These are phyloP conservation scores for Lenzites betulinus DNA, from an alignment of 768 basidiomycete species.

Conservation along the genomic window DNA sequence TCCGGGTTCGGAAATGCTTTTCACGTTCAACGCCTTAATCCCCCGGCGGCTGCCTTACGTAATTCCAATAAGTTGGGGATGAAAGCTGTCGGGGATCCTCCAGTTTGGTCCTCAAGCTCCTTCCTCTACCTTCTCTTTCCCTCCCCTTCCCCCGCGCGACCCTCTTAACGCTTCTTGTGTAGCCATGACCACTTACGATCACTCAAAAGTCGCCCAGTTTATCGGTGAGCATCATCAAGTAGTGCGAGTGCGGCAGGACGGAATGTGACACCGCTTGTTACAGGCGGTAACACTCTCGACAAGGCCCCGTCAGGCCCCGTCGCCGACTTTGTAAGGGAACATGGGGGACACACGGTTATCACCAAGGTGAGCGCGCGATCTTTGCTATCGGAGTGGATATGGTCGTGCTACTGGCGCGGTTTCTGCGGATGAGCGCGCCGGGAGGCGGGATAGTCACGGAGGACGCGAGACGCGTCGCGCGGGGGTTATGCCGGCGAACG, in stretches of 20 bases:
- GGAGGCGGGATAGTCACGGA: background rate
- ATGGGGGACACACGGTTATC: slow-evolving; percentile 98
- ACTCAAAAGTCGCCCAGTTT: slow-evolving; percentile 63
- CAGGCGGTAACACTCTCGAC: slow-evolving; percentile 93
- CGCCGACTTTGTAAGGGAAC: slow-evolving; percentile 84
- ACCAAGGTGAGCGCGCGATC: slow-evolving; percentile 70
- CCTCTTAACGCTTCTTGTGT: background rate
- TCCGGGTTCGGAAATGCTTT: slow-evolving; percentile 2
- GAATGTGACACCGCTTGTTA: slow-evolving; percentile 21
- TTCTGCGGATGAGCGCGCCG: background rate
- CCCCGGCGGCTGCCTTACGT: slow-evolving; percentile 18
- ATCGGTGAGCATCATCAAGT: slow-evolving; percentile 46
- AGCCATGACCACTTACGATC: slow-evolving; percentile 47
- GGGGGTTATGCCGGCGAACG: background rate
- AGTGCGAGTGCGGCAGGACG: slow-evolving; percentile 15
- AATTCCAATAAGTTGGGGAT: slow-evolving; percentile 22
- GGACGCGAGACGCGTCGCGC: background rate
- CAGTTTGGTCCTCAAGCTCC: slow-evolving; percentile 6
- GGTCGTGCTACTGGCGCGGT: background rate
- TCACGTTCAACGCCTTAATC: slow-evolving; percentile 16
- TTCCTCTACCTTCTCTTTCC: slow-evolving; percentile 9
- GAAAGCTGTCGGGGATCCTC: slow-evolving; percentile 13
- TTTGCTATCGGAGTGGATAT: background rate
- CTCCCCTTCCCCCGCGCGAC: background rate
- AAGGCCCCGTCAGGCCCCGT: slow-evolving; percentile 78